These are phyloP conservation scores for Cucurbitaria berberidis DNA, from an alignment of 2,329 filamentous ascomycete species.

Conservation along the genomic window DNA sequence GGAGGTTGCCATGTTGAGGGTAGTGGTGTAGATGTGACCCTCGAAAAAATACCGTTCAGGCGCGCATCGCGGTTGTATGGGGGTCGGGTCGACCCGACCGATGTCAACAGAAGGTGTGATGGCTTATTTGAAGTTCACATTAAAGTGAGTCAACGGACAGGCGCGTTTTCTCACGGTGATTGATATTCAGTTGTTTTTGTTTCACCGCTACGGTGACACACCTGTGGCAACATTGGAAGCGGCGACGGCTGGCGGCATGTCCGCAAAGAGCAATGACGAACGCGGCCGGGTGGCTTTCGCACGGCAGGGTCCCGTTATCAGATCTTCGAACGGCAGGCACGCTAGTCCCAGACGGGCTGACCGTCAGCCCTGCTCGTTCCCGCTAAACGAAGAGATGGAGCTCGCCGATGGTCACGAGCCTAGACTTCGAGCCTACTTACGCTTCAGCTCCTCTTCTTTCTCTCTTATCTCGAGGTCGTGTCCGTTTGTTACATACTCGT, in stretches of 20 bases:
- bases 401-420: conserved; percentile 46
- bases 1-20: conserved; percentile 28
- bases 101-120: not conserved
- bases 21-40: conserved; percentile 13
- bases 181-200: not conserved
- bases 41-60: conserved; percentile 14
- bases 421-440: conserved; percentile 24
- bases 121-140: not conserved
- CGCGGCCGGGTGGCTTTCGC: conserved; percentile 22
- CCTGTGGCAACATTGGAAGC: not conserved
- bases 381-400: conserved; percentile 32
- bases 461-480: conserved; percentile 24
- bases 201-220: conserved; percentile 15
- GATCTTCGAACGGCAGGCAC: conserved; percentile 13
- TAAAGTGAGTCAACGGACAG: not conserved
- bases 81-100: not conserved
- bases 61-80: conserved; percentile 27
- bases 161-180: conserved; percentile 1
- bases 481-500: conserved; percentile 17
- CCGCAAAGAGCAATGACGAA: conserved; percentile 21
- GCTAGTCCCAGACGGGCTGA: conserved; percentile 29
- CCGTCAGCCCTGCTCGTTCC: conserved; percentile 28
- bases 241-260: conserved; percentile 7
- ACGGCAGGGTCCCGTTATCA: conserved; percentile 22
- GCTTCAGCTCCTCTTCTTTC: conserved; percentile 23